These are phyloP conservation scores for Platanus orientalis DNA, from an alignment of 164 flowering plant species.

Conservation along the genomic window DNA sequence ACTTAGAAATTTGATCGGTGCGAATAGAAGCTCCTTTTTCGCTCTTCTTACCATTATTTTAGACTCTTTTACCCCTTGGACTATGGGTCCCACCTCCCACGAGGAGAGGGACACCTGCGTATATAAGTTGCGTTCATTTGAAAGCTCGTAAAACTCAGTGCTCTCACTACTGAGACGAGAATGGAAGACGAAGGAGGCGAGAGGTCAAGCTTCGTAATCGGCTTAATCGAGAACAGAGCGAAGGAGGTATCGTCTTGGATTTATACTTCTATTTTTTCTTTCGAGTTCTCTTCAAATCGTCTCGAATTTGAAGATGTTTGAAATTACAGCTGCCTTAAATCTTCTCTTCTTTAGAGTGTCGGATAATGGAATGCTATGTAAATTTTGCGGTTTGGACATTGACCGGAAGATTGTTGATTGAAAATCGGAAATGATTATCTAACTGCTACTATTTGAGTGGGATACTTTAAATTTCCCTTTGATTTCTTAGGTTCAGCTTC, in stretches of 20 bases:
- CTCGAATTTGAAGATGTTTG: neutral
- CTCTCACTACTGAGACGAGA: too few relatives aligned
- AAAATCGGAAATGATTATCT: neutral
- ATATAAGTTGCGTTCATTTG: too few relatives aligned
- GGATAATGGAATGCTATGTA: neutral
- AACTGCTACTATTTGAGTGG: neutral
- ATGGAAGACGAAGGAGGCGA: conserved; percentile 86
- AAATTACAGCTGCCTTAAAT: neutral
- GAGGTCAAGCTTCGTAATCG: conserved; percentile 72
- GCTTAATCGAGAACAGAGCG: conserved; percentile 87
- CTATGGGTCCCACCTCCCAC: too few relatives aligned
- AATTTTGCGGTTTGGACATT: neutral
- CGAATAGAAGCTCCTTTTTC: too few relatives aligned
- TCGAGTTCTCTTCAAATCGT: neutral
- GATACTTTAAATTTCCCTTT: too few relatives aligned
- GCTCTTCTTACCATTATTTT: too few relatives aligned
- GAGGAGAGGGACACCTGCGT: too few relatives aligned
- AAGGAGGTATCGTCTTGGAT: conserved; percentile 53
- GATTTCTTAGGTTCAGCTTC: too few relatives aligned
- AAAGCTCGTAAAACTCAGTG: too few relatives aligned
- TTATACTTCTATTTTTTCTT: conserved; percentile 3
- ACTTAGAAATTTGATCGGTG: too few relatives aligned
- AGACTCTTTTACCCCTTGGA: too few relatives aligned
- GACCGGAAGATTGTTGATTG: neutral
- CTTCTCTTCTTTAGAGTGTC: neutral